Evolutionary conservation across 208 protist genomes (phyloP), one percentile per base, ranked within the genome.

Genomic region (Trypanosomatidae sp.): DNA sequence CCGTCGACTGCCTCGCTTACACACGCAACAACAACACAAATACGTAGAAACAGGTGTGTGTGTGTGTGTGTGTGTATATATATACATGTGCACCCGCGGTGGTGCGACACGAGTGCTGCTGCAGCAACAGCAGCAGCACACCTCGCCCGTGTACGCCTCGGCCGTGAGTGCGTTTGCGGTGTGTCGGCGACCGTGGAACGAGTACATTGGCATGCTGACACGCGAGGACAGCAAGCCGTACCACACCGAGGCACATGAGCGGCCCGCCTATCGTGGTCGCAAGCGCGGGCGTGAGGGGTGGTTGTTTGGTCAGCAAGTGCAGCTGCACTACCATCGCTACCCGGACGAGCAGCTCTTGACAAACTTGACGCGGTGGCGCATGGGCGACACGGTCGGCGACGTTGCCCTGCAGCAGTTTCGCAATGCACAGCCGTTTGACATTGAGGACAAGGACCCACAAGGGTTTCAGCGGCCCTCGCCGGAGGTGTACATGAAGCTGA

Each of bases 401-500:
- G 26, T 92, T 6, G 75, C 83, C 44, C 49, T 92, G 0, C 83
- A 92, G 48, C 83, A 92, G 61, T 92, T 89, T 47, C 75, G 83
- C 46, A 85, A 87, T 61, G 83, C 76, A n/a, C 83, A 92, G 57
- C 83, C 83, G 10, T 88, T 88, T 56, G 71, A 84, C 44, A 68
- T 89, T 4, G 76, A 88, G 51, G 72, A 85, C 25, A 81, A 86
- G 43, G 83, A 92, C 50, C 79, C 78, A 13, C 75, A 87, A 21
- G 76, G 78, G 13, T 73, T 87, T 33, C 65, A 86, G 53, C 67
- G 70, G 3, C 83, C 83, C 8, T 56, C 67, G 15, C 76, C 75
- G 18, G 75, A 91, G 38, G 76, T 88, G 41, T 94, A 90, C 61
- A 94, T 94, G 86, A 94, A 94, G 63, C 65, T 94, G 10, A 89